Percentiles rank a stretch among this genome's conserved stretches.
Conservation (phyloP, 2,329 filamentous ascomycete genomes). For the Cercospora sojina region DNA sequence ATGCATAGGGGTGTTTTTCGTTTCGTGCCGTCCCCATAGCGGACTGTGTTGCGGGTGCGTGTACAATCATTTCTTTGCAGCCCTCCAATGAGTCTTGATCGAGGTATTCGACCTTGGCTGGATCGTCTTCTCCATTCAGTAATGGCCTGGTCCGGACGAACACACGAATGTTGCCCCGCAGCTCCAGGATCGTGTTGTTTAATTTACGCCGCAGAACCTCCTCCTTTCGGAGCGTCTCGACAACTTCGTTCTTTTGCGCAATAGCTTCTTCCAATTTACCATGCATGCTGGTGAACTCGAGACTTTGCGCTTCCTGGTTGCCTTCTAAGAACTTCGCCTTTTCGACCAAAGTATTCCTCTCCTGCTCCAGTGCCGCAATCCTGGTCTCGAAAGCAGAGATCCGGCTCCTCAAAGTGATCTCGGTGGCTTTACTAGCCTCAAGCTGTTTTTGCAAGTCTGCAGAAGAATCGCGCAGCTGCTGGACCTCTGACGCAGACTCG, state of each 20-base stretch:
- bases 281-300: slow-evolving; percentile 80
- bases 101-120: slow-evolving; percentile 75
- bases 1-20: slow-evolving; percentile 81
- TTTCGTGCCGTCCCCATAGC: slow-evolving; percentile 73
- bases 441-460: slow-evolving; percentile 26
- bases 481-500: slow-evolving; percentile 52
- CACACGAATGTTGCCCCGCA: slow-evolving; percentile 97
- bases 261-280: slow-evolving; percentile 75
- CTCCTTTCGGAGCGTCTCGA: slow-evolving; percentile 83
- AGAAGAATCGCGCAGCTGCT: slow-evolving; percentile 33
- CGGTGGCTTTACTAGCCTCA: slow-evolving; percentile 59
- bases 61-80: slow-evolving; percentile 79
- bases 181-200: slow-evolving; percentile 96
- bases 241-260: slow-evolving; percentile 65
- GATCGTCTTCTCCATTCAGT: slow-evolving; percentile 60
- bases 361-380: slow-evolving; percentile 68
- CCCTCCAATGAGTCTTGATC: slow-evolving; percentile 68
- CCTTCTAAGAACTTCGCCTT: slow-evolving; percentile 89
- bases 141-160: slow-evolving; percentile 92
- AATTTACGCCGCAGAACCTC: slow-evolving; percentile 87
- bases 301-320: slow-evolving; percentile 82
- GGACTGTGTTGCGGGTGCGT: slow-evolving; percentile 79
- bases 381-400: slow-evolving; percentile 47
- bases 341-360: slow-evolving; percentile 71
- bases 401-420: slow-evolving; percentile 57